Evolutionary conservation across 768 basidiomycete genomes (phyloP).

Genomic region (Rhodosporidiobolus odoratus): DNA sequence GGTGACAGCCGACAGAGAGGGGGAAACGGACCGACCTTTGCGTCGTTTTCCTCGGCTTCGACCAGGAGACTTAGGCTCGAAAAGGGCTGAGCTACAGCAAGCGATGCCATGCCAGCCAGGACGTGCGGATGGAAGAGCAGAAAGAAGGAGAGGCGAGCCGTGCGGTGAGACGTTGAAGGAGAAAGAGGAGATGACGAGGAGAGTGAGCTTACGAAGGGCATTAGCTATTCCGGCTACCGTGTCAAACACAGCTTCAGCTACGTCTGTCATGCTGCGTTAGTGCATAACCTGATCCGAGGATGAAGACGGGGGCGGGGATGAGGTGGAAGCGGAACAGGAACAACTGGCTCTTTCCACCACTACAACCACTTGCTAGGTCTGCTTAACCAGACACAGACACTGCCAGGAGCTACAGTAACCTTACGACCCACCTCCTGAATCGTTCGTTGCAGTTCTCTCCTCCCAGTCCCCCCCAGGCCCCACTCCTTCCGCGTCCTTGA

Average conservation of each 20-base stretch:
- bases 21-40: constrained; percentile 2
- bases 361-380: neutral
- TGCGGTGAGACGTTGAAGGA: too few relatives aligned
- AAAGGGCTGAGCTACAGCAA: constrained; percentile 8
- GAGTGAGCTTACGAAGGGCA: too few relatives aligned
- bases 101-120: neutral
- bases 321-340: too few relatives aligned
- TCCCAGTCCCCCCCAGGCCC: neutral
- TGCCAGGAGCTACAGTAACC: neutral
- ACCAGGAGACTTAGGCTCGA: constrained; percentile 18
- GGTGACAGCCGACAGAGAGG: neutral
- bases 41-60: constrained; percentile 26
- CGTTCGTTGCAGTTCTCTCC: neutral
- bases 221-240: too few relatives aligned
- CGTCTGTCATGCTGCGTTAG: too few relatives aligned
- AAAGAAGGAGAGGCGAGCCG: too few relatives aligned
- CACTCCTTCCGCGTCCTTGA: neutral
- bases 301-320: neutral
- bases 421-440: neutral
- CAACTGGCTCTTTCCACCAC: neutral
- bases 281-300: too few relatives aligned
- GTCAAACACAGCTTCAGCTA: too few relatives aligned
- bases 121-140: neutral
- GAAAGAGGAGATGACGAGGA: too few relatives aligned
- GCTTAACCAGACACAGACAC: too few relatives aligned